Base-by-base conservation (phyloP, 2,329 filamentous ascomycete species). In the Fusarium nygamai region DNA sequence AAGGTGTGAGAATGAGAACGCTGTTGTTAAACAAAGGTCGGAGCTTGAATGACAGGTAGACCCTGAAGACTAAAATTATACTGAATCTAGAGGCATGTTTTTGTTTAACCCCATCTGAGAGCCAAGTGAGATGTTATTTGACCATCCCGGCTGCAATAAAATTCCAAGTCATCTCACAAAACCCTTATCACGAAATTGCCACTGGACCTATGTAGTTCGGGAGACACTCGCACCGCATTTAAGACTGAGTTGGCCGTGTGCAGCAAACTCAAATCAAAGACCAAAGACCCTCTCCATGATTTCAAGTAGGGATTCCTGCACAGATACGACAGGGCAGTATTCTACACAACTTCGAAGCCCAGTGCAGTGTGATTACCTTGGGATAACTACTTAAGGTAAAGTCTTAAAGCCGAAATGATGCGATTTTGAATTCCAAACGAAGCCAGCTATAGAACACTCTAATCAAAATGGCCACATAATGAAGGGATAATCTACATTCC, bases 401-500 rank as follows among this genome's bases (percentile, higher is more conserved):
- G 64, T 60, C 56, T 57, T 60, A 53, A 62, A 62, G 50, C 44
- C 57, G 72, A 51, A 62, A 69, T 72, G 56, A 50, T 31, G 54
- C 51, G 48, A 56, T 51, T 58, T 41, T 44, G 51, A 72, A 75
- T 75, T 74, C 68, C 47, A 59, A 43, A 41, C 43, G 48, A 48
- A 50, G 36, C 56, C 64, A 74, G 56, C 58, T 48, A 72, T 72
- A 38, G 33, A 16, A 33, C 20, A 44, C 43, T 61, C 50, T 63
- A 72, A 65, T 57, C 50, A 59, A 60, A 74, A 72, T 48, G 64
- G 57, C 64, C 38, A 39, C 47, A 43, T 43, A 58, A 65, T 31
- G 41, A 50, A 74, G 67, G 65, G 63, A 61, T 67, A 67, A 72
- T 63, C 60, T 72, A 54, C 72, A 74, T 75, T 74, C 72, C 72